Base-by-base conservation (phyloP, 2,329 filamentous ascomycete species). In the Neofusicoccum cordaticola region DNA sequence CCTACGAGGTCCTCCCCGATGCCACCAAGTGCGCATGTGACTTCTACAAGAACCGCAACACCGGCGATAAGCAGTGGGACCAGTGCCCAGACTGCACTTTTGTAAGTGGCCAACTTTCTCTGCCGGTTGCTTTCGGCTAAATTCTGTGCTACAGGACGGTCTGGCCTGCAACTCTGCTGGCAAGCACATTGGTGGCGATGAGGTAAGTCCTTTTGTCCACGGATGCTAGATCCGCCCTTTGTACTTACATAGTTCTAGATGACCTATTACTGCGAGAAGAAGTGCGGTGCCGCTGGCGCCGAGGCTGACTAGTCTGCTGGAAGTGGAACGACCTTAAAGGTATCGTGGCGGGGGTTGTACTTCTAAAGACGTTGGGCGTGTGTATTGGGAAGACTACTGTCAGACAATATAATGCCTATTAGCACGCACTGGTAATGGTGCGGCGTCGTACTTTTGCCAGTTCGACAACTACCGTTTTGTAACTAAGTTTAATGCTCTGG, bases 151-250 rank as follows among this genome's bases (percentile, higher is more conserved):
- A 68, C 68, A 42, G 69, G 71, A 37, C 22, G 73, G 51, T 15
- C 65, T 66, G n/a, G 56, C 65, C 6, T 74, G 72, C 65, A 62
- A 66, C 31, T 74, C 72, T 1, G 65, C 63, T 1, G 72, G 31
- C 2, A 52, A 63, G 62, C 71, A 74, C 57, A 70, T 74, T 50
- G 72, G 72, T 17, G 72, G 72, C 19, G 71, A 74, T 19, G 72
- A 74, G 63, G 19, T 72, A 50, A 50, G 22, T 39, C 35, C 8
- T 39, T 39, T 12, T 22, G 35, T 39, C 1, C 35, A 12, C 13
- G 7, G 47, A 15, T 7, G 11, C 15, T 1, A 7, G 1, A 13
- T 2, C 13, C 34, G 19, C 4, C 6, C 7, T 9, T 31, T 12
- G 12, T n/a, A 8, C 47, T 50, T 3, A 50, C 11, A 2, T 31